Evolutionary conservation across 331 rosid genomes (phyloP), one percentile per base, ranked within the genome.

Genomic region (Phaseolus coccineus): DNA sequence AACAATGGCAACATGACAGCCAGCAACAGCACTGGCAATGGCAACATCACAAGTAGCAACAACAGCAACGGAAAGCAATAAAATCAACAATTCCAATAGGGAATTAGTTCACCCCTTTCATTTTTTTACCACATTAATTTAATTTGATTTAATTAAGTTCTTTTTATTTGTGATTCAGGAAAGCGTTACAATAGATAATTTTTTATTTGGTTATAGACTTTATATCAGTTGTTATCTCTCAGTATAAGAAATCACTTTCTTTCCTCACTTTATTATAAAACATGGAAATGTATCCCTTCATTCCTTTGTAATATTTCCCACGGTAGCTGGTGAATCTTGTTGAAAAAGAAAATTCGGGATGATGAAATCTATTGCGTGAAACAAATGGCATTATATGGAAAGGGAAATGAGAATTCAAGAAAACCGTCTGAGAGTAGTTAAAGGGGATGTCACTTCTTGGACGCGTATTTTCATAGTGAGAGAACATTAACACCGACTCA

Each of bases 391-490:
- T 37, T 44, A 73, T 8, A 77, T 12, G 75, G 13, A 16, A 22
- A n/a, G 67, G 16, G 31, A 44, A 28, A 73, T 48, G 81, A 14
- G 40, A 53, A 85, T 84, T 85, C 87, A 81, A 83, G 59, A 81
- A 85, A 81, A 81, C 6, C 79, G 89, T 83, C 87, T 71, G 13
- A 64, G 73, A 51, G 83, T 78, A 51, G 82, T 83, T 68, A 76
- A 85, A 71, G 53, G 24, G 69, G 57, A 39, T 59, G 78, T 61
- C 73, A 72, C 76, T n/a, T 8, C 64, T 73, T 82, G 78, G 75
- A 73, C 81, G 47, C 67, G 73, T 16, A 40, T 11, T 42, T 40
- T 42, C 39, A 4, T 37, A n/a, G 51, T 35, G 24, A 22, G 46
- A 80, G 57, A 64, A 67, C 71, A 42, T 50, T 11, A 51, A 22